A percentile compares a stretch with the other conserved stretches of the same genome.
phyloP scores from a whole-genome alignment of 257 asterid species.

The Solanum chilense region DNA sequence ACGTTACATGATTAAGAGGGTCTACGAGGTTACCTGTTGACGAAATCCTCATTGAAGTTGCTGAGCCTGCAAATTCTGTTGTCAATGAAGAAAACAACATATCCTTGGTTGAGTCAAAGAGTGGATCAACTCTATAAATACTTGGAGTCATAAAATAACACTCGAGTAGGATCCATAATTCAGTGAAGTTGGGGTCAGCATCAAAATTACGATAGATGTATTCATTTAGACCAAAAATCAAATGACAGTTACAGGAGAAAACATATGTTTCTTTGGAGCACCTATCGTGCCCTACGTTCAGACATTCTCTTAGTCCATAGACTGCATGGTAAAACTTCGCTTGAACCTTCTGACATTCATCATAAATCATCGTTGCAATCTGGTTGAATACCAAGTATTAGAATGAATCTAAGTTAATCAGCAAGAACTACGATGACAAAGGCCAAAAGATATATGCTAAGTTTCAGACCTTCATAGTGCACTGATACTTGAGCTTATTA shows the following conservation, averaged over 20 bases:
- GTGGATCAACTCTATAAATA: background rate
- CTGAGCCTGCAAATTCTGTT: background rate
- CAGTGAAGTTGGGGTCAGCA: background rate
- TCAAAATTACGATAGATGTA: background rate
- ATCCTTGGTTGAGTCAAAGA: background rate
- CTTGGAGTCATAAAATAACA: background rate
- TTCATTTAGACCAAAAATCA: background rate
- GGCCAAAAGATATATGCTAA: background rate
- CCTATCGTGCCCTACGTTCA: background rate
- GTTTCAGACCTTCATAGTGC: background rate
- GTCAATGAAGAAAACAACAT: background rate
- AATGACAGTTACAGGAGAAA: background rate
- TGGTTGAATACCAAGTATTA: background rate
- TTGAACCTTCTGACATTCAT: background rate
- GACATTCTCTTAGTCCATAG: background rate
- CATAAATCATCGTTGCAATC: background rate
- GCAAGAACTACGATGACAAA: background rate
- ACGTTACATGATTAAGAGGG: background rate
- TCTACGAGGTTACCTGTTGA: background rate
- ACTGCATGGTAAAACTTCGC: background rate
- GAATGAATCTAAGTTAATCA: background rate
- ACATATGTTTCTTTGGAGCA: background rate
- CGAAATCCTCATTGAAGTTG: background rate
- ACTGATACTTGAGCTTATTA: background rate
- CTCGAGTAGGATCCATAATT: background rate